These are phyloP conservation scores for Tetratostichococcus sp. DNA, from an alignment of 139 green algal species.

Conservation along the genomic window DNA sequence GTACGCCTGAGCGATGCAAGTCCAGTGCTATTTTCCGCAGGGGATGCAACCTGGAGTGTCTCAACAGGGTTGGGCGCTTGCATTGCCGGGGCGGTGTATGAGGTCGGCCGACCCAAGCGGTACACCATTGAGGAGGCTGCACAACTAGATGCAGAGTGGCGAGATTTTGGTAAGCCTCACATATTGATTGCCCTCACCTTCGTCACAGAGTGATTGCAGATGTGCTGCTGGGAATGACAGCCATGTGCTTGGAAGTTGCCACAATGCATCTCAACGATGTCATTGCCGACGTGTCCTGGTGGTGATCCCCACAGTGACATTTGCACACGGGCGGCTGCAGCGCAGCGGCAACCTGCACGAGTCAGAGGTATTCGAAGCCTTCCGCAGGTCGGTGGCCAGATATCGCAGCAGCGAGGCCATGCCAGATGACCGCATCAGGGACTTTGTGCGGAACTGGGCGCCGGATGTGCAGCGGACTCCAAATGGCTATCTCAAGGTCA, in stretches of 20 bases:
- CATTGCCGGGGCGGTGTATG: slow-evolving; percentile 59
- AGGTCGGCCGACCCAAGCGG: slow-evolving; percentile 62
- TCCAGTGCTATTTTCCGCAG: neutral
- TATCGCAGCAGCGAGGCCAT: slow-evolving; percentile 45
- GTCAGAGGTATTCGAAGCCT: slow-evolving; percentile 54
- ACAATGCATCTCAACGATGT: too few relatives aligned
- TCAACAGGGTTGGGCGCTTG: slow-evolving; percentile 50
- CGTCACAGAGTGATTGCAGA: too few relatives aligned
- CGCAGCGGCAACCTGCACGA: slow-evolving; percentile 64
- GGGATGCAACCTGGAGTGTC: slow-evolving; percentile 42
- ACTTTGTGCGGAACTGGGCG: slow-evolving; percentile 65
- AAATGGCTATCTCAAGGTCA: slow-evolving; percentile 42
- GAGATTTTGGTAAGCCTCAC: slow-evolving; percentile 59
- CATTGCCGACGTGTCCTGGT: too few relatives aligned
- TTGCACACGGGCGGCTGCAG: slow-evolving; percentile 47
- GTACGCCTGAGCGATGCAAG: too few relatives aligned
- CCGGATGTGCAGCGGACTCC: slow-evolving; percentile 42
- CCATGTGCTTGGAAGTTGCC: too few relatives aligned
- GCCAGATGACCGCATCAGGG: slow-evolving; percentile 36
- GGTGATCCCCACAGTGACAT: slow-evolving; percentile 31
- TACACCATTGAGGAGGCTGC: slow-evolving; percentile 45
- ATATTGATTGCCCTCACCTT: neutral
- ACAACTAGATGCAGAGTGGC: slow-evolving; percentile 60
- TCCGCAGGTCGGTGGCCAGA: slow-evolving; percentile 26
- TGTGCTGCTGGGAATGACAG: too few relatives aligned